Base-by-base conservation (phyloP, 306 rosid genomes). In the Lotus japonicus region DNA sequence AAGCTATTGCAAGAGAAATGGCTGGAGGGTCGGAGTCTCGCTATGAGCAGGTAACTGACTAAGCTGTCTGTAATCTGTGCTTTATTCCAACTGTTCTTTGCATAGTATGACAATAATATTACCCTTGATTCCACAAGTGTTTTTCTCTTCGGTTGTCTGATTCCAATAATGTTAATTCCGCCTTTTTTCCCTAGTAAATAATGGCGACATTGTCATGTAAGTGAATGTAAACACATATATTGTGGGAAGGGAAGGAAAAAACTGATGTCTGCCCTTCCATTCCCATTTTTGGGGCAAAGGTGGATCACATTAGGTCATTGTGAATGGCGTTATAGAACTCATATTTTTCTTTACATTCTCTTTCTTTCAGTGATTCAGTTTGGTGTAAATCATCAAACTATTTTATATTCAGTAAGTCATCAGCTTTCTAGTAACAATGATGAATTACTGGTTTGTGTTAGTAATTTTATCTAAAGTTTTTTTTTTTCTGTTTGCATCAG, bases 1-100 rank as follows among this genome's bases (percentile, higher is more conserved):
- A 83, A 73, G 95, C 95, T 41, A 83, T 90, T 78, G 90, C 95
- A 38, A 83, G 85, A 65, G 95, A 90, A 81, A 90, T 88, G 90
- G 73, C 77, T 35, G 92, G 97, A 33, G 97, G 97, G 38, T 68
- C 83, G 76, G 82, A 80, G 70, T 79, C 95, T 71, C 92, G 45
- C 55, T 2, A 10, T 66, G 79, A 90, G 81, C 95, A 88, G 92
- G 97, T 90, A 73, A 60, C 63, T 45, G 38, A 14, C 3, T 57
- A 12, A 67, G 26, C 15, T 62, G 46, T 57, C 36, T 33, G n/a
- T 54, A 50, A 26, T 3, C 31, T 26, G 31, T 26, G 31, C 48
- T 18, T 31, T 55, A 70, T 54, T 49, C 9, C 19, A 52, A 26
- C 43, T 53, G 11, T 49, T 35, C 33, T 60, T 19, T 49, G 31